phyloP scores from a whole-genome alignment of 2,329 filamentous ascomycete genomes.

The Lasiodiplodia theobromae region DNA sequence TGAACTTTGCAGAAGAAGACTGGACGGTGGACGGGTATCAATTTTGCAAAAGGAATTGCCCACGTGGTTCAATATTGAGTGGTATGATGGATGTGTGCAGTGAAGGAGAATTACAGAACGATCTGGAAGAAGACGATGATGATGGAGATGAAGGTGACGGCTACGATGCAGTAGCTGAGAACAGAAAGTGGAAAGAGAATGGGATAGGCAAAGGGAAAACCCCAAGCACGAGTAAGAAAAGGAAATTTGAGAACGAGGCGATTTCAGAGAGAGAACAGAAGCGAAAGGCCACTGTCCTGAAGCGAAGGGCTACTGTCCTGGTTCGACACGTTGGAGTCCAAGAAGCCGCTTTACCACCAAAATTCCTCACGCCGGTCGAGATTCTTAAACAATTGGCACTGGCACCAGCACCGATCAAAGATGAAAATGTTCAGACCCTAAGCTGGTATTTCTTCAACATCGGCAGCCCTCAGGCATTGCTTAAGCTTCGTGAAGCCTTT shows the following conservation, averaged over 20 bases:
- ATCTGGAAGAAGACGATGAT: not conserved
- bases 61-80: not conserved
- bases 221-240: not conserved
- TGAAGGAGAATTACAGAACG: not conserved
- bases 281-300: not conserved
- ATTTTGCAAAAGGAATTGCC: not conserved
- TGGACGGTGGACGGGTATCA: not conserved
- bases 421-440: not conserved
- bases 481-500: constrained; percentile 4
- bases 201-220: not conserved
- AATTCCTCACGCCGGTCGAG: not conserved
- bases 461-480: constrained; percentile 4
- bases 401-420: too few species aligned
- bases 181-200: not conserved
- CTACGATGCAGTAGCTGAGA: not conserved
- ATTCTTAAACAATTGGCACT: too few species aligned
- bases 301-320: not conserved
- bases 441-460: constrained; percentile 11
- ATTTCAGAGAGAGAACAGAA: not conserved
- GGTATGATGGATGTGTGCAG: not conserved
- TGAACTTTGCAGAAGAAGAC: constrained; percentile 7
- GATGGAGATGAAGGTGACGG: not conserved
- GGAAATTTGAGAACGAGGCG: not conserved
- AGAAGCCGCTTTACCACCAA: not conserved
- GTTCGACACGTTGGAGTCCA: not conserved